Percentiles rank a stretch among this genome's conserved stretches.
Evolutionary conservation across 352 stramenopile species (phyloP).

Genomic region (Plasmopara muralis): DNA sequence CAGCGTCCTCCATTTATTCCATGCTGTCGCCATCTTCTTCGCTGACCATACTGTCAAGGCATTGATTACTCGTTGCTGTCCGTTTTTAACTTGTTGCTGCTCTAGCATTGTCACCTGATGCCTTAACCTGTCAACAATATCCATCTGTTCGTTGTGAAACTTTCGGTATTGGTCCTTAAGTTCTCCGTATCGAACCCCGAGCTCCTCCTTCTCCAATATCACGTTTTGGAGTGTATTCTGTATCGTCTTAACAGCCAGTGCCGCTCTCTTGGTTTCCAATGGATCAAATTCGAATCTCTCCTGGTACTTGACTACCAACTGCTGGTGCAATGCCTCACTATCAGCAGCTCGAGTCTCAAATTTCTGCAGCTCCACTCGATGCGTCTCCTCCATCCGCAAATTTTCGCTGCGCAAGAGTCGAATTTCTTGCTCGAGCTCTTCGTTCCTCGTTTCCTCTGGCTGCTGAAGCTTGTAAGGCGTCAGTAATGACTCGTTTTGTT

Average conservation of each 20-base stretch:
- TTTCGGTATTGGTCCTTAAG: constrained; percentile 31
- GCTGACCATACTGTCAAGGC: constrained; percentile 28
- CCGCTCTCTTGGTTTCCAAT: constrained; percentile 39
- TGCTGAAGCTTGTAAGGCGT: constrained; percentile 11
- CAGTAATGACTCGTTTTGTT: constrained; percentile 11
- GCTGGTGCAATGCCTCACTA: constrained; percentile 28
- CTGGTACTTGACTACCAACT: constrained; percentile 49
- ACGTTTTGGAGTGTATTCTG: constrained; percentile 53
- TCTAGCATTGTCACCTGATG: constrained; percentile 15
- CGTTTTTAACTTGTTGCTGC: constrained; percentile 6
- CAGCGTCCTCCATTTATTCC: constrained; percentile 31
- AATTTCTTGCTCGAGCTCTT: constrained; percentile 38
- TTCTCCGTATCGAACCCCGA: constrained; percentile 33
- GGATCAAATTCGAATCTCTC: constrained; percentile 48
- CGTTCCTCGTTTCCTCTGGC: constrained; percentile 14
- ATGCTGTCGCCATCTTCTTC: constrained; percentile 25
- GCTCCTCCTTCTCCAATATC: constrained; percentile 61
- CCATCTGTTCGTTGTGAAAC: constrained; percentile 25
- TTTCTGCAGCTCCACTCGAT: constrained; percentile 31
- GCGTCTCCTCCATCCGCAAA: constrained; percentile 27
- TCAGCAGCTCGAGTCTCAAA: constrained; percentile 23
- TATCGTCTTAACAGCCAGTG: constrained; percentile 41
- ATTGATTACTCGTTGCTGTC: constrained; percentile 19
- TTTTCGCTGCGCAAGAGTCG: constrained; percentile 48
- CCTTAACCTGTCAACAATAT: constrained; percentile 19